Base-by-base conservation (phyloP, 2,329 filamentous ascomycete genomes). In the Raffaelea albimanens region DNA sequence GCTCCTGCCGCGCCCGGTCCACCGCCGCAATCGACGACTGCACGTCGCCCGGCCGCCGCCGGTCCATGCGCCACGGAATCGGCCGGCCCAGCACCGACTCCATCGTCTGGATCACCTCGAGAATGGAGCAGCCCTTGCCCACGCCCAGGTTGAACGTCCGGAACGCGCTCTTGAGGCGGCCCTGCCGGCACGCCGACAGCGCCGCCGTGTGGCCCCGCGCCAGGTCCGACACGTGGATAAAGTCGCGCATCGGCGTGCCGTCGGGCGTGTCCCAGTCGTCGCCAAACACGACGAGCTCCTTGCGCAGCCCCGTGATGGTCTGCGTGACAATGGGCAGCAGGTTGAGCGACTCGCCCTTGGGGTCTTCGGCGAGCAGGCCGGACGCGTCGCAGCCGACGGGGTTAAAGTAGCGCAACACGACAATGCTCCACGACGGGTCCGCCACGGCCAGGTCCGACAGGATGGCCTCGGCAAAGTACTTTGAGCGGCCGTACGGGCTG, bases 381-480 rank as follows among this genome's bases (percentile, higher is more conserved):
- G 78, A 82, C 22, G 76, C 67, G 57, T 84, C 77, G 59, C 78
- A 83, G 8, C 81, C 80, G 46, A 83, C 75, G 1, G 80, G 81
- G 53, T 83, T 84, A 66, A 84, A 84, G 62, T 84, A 84, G 25
- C 80, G 71, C 23, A 84, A 66, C 4, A 78, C 76, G 31, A 78
- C 76, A 53, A 83, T 78, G 16, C 72, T 73, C 78, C 79, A 82
- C 21, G 72, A 69, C 5, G 77, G 71, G 58, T 83, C 77, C 3
- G 80, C 73, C 18, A 67, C 63, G 14, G 78, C 78, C 38, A 80
- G 62, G 57, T 84, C 81, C 14, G 76, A 75, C 14, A 84, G 64
- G 42, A 84, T 83, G 9, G 78, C 78, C 58, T 83, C 81, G 50
- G 76, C 78, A 63, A 84, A 80, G 68, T 78, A 83, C 60, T 84